Evolutionary conservation across 306 rosid genomes (phyloP).

Genomic region (Vicia sativa): DNA sequence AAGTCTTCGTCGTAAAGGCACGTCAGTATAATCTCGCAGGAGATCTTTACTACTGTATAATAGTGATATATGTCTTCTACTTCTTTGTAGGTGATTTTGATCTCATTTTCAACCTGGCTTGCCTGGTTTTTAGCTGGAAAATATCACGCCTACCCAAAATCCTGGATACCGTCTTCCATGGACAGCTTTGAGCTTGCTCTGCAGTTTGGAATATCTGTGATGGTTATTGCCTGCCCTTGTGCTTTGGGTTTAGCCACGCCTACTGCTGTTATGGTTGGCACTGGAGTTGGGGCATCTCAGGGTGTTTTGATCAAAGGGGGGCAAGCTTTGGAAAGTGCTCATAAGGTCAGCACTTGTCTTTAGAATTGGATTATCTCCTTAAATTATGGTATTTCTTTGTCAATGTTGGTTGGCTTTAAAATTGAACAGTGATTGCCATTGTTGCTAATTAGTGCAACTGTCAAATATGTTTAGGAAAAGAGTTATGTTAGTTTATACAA

Average conservation of each 20-base stretch:
- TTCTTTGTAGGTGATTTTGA: conserved; percentile 63
- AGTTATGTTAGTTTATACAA: not conserved
- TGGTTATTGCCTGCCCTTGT: conserved; percentile 99
- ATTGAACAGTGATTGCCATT: not conserved
- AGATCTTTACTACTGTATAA: conserved; percentile 4
- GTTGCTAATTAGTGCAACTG: not conserved
- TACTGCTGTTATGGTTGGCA: conserved; percentile 95
- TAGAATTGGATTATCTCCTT: conserved; percentile 1
- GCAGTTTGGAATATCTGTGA: conserved; percentile 91
- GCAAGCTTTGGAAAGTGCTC: conserved; percentile 84
- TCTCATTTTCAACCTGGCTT: conserved; percentile 76
- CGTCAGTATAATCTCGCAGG: not conserved
- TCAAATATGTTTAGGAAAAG: conserved; percentile 24
- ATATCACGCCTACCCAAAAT: conserved; percentile 64
- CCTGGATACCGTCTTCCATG: conserved; percentile 86
- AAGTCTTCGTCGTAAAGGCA: not conserved
- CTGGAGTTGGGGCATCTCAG: conserved; percentile 92
- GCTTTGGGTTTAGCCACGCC: conserved; percentile 95
- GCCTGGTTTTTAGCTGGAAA: conserved; percentile 81
- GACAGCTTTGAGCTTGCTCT: conserved; percentile 89
- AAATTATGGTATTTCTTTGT: conserved; percentile 19
- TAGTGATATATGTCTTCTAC: conserved; percentile 11
- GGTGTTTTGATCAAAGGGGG: conserved; percentile 97
- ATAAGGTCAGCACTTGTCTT: conserved; percentile 59
- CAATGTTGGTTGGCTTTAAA: not conserved